These are phyloP conservation scores for Teratosphaeria pseudoeucalypti DNA, from an alignment of 2,329 filamentous ascomycete genomes.

Conservation along the genomic window DNA sequence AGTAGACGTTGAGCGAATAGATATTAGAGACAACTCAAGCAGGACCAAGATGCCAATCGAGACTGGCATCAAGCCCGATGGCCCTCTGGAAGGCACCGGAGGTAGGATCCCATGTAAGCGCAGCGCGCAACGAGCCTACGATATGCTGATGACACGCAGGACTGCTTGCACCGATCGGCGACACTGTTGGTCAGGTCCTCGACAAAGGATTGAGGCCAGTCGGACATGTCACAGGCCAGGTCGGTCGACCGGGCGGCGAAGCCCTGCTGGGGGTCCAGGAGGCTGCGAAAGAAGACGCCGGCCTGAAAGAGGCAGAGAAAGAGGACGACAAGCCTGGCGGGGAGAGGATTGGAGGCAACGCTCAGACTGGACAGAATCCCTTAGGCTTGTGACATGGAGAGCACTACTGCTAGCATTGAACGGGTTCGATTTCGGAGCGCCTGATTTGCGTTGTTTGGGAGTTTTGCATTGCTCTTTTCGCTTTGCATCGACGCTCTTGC, in stretches of 20 bases:
- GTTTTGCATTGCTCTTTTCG: background rate
- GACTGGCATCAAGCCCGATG: background rate
- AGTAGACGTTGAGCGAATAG: background rate
- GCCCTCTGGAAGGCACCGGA: background rate
- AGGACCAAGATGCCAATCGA: background rate
- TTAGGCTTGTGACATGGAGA: conserved; percentile 20
- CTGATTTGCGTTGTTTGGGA: background rate
- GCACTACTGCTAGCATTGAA: background rate
- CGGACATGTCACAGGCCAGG: conserved; percentile 19
- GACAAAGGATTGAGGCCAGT: conserved; percentile 19
- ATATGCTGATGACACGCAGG: conserved; percentile 4
- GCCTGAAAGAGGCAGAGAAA: conserved; percentile 13
- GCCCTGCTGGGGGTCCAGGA: conserved; percentile 16
- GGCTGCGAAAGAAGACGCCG: conserved; percentile 14
- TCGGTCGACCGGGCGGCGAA: conserved; percentile 21
- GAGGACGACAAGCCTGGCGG: conserved; percentile 18
- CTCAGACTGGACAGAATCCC: conserved; percentile 27
- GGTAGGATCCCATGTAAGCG: background rate
- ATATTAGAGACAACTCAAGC: background rate
- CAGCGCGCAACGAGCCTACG: background rate
- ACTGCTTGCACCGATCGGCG: conserved; percentile 22
- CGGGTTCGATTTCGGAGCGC: background rate
- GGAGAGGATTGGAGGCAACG: conserved; percentile 25
- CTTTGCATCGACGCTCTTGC: background rate
- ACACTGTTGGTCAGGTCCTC: conserved; percentile 25